Percentiles rank a stretch among this genome's conserved stretches.
phyloP scores from a whole-genome alignment of 2,329 filamentous ascomycete species.

The Fusarium cyanostomum region DNA sequence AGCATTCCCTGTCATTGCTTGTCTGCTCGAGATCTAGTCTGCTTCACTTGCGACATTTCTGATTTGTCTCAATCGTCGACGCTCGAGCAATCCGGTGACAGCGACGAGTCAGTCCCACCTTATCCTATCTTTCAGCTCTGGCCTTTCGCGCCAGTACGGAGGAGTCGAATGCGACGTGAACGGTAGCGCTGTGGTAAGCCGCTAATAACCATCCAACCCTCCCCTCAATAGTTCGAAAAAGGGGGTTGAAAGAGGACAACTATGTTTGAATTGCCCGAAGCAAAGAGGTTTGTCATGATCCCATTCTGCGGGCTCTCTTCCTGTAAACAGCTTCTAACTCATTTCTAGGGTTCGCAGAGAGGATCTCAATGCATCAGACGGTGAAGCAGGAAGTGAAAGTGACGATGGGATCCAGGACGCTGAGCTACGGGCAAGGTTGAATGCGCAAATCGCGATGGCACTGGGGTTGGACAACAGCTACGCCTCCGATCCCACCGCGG shows the following conservation, averaged over 20 bases:
- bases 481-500: not conserved
- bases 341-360: constrained; percentile 61
- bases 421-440: constrained; percentile 55
- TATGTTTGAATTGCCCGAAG: constrained; percentile 47
- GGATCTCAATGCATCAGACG: constrained; percentile 57
- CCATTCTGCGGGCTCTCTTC: not conserved
- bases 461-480: constrained; percentile 52
- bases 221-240: constrained; percentile 1
- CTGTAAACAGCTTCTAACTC: constrained; percentile 9
- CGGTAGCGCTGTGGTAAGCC: constrained; percentile 16
- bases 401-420: constrained; percentile 49
- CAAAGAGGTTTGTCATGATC: constrained; percentile 44
- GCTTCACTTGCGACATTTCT: not conserved
- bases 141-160: not conserved
- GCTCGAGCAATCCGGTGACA: constrained; percentile 1
- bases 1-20: not conserved
- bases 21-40: not conserved
- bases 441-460: constrained; percentile 59
- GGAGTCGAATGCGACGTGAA: constrained; percentile 24
- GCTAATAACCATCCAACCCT: not conserved
- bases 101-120: not conserved
- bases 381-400: constrained; percentile 36
- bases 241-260: not conserved
- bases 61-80: not conserved
- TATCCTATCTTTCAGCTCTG: constrained; percentile 1